Conservation (phyloP, 495 filamentous ascomycete genomes). For the Penicillium roqueforti region DNA sequence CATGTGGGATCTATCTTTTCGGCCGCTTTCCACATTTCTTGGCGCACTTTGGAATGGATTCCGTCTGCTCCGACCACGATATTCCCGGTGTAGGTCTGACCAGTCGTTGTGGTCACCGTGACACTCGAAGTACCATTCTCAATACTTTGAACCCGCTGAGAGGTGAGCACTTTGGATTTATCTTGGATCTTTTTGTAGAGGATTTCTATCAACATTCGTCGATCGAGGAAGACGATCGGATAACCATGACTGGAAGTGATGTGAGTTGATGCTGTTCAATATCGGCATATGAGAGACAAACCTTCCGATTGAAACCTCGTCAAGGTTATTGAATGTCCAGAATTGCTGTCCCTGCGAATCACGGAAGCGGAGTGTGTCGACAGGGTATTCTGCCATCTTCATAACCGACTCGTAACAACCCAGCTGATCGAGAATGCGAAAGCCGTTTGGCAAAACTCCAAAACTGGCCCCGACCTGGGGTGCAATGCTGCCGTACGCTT, state of each 20-base stretch:
- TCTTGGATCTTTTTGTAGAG: slow-evolving; percentile 35
- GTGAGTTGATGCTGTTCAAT: neutral
- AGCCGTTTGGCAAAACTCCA: slow-evolving; percentile 31
- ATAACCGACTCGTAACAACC: slow-evolving; percentile 30
- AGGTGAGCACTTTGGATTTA: slow-evolving; percentile 30
- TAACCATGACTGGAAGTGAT: slow-evolving; percentile 17
- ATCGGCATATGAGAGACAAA: neutral
- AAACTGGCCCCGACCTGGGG: slow-evolving; percentile 42
- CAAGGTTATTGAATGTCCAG: slow-evolving; percentile 10
- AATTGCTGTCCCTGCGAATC: slow-evolving; percentile 11
- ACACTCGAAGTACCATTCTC: slow-evolving; percentile 19
- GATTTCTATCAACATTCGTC: slow-evolving; percentile 28
- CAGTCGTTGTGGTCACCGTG: slow-evolving; percentile 30
- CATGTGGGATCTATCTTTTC: slow-evolving; percentile 20
- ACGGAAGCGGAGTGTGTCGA: slow-evolving; percentile 15
- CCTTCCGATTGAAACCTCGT: slow-evolving; percentile 2
- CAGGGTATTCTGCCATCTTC: slow-evolving; percentile 14
- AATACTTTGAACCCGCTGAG: slow-evolving; percentile 32
- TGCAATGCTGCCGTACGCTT: slow-evolving; percentile 33
- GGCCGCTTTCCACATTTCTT: slow-evolving; percentile 40
- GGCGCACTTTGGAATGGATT: slow-evolving; percentile 41
- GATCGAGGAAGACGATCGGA: slow-evolving; percentile 24
- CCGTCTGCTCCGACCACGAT: slow-evolving; percentile 54
- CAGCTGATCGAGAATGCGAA: slow-evolving; percentile 46
- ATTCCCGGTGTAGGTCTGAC: slow-evolving; percentile 34